Conservation (phyloP, 78 protist species). For the Capsaspora owczarzaki region DNA sequence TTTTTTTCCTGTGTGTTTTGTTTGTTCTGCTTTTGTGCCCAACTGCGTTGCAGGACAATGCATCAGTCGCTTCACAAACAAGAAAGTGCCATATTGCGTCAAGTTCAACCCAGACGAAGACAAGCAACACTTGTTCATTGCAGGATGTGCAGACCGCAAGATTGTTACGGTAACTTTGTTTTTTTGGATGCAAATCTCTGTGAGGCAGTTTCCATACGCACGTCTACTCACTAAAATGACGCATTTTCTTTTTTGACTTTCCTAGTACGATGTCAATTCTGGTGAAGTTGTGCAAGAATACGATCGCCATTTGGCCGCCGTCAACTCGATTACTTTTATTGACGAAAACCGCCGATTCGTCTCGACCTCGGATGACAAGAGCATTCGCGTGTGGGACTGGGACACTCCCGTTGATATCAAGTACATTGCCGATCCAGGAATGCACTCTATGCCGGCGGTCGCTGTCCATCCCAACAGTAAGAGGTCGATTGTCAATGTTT, state of each 20-base stretch:
- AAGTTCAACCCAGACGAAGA: constrained; percentile 67
- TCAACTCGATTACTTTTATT: constrained; percentile 87
- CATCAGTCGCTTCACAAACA: constrained; percentile 6
- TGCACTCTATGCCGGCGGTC: constrained; percentile 73
- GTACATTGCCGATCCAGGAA: constrained; percentile 68
- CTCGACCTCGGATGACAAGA: constrained; percentile 88
- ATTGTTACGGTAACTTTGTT: constrained; percentile 40
- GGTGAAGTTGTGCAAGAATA: constrained; percentile 73
- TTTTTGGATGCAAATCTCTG: too few relatives aligned
- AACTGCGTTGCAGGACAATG: constrained; percentile 18
- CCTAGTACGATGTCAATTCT: constrained; percentile 58
- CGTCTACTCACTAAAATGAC: too few relatives aligned
- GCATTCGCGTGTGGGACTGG: constrained; percentile 90
- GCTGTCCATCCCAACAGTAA: constrained; percentile 73
- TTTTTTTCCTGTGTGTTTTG: background rate
- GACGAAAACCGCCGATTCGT: constrained; percentile 68
- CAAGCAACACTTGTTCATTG: constrained; percentile 58
- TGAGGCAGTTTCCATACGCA: too few relatives aligned
- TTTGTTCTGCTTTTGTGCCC: background rate
- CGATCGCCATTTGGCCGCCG: constrained; percentile 84
- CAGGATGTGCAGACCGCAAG: constrained; percentile 70
- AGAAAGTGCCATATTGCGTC: constrained; percentile 52
- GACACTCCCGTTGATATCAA: constrained; percentile 88
- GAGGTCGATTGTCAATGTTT: too few relatives aligned
- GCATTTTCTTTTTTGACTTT: too few relatives aligned